These are phyloP conservation scores for Hypomontagnella monticulosa DNA, from an alignment of 495 filamentous ascomycete species.

Conservation along the genomic window DNA sequence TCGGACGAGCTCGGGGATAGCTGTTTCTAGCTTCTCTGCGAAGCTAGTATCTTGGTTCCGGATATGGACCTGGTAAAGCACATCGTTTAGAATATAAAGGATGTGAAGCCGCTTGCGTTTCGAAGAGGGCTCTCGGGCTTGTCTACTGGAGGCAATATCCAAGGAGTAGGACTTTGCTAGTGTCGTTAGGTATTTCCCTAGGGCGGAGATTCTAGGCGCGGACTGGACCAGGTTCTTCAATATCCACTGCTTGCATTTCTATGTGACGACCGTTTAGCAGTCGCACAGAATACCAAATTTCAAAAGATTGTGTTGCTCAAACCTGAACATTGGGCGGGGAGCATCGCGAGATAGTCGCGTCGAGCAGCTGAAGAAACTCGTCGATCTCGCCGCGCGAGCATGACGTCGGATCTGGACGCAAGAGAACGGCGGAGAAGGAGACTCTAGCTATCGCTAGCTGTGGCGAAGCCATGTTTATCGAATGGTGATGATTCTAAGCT, in stretches of 20 bases:
- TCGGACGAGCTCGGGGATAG: constrained; percentile 69
- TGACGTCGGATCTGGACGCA: constrained; percentile 78
- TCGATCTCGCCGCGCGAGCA: constrained; percentile 77
- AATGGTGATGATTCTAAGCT: background rate
- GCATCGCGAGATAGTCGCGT: constrained; percentile 75
- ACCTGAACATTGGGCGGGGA: constrained; percentile 92
- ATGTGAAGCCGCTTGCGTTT: constrained; percentile 79
- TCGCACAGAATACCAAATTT: constrained; percentile 61
- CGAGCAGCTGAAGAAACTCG: constrained; percentile 73
- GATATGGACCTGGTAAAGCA: constrained; percentile 80
- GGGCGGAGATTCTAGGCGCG: constrained; percentile 67
- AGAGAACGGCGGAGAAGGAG: constrained; percentile 76
- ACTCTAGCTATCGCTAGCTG: constrained; percentile 85
- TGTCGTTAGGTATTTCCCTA: constrained; percentile 81
- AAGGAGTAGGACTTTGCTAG: constrained; percentile 68
- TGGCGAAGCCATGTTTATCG: constrained; percentile 70
- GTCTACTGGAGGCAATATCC: constrained; percentile 41
- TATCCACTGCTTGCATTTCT: constrained; percentile 92
- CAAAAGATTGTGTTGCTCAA: constrained; percentile 71
- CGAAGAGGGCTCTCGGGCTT: constrained; percentile 60
- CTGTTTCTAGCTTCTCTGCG: constrained; percentile 67
- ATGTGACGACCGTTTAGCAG: constrained; percentile 64
- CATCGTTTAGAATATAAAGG: constrained; percentile 84
- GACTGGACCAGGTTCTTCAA: constrained; percentile 76
- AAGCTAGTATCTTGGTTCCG: constrained; percentile 66